Conservation (phyloP, 2,329 filamentous ascomycete species). For the Ambrosiella beaveri region DNA sequence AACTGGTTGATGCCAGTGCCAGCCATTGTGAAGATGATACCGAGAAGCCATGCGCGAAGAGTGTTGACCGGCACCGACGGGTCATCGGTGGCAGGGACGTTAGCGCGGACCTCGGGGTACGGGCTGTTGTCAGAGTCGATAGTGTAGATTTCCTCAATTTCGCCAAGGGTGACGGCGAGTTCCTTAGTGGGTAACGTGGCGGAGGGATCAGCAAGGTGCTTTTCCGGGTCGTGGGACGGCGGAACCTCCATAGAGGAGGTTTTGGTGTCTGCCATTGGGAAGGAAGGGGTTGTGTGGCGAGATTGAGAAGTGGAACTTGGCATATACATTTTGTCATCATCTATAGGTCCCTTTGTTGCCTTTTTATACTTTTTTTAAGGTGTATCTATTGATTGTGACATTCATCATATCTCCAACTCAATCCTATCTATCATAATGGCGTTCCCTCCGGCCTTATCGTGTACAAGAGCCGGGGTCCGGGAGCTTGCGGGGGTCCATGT, state of each 20-base stretch:
- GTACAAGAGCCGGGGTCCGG: background rate
- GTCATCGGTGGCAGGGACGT: conserved; percentile 25
- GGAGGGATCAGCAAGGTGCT: background rate
- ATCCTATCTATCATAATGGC: background rate
- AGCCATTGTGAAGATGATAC: conserved; percentile 37
- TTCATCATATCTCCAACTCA: background rate
- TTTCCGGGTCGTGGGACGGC: background rate
- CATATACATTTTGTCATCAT: background rate
- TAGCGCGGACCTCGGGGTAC: conserved; percentile 30
- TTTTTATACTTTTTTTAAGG: background rate
- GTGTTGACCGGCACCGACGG: conserved; percentile 36
- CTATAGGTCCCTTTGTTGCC: background rate
- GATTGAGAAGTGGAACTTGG: no score
- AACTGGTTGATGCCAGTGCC: conserved; percentile 39
- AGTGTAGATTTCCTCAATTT: conserved; percentile 1
- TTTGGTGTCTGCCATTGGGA: background rate
- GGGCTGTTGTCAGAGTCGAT: conserved; percentile 31
- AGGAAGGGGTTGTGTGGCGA: background rate
- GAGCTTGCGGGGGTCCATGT: background rate
- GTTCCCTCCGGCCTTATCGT: background rate
- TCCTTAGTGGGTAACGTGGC: background rate
- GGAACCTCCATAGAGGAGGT: background rate
- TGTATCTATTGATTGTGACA: background rate
- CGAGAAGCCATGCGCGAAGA: conserved; percentile 41
- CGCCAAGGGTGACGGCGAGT: background rate